Evolutionary conservation across 2,329 filamentous ascomycete species (phyloP).

Genomic region (Kalaharituber pfeilii): DNA sequence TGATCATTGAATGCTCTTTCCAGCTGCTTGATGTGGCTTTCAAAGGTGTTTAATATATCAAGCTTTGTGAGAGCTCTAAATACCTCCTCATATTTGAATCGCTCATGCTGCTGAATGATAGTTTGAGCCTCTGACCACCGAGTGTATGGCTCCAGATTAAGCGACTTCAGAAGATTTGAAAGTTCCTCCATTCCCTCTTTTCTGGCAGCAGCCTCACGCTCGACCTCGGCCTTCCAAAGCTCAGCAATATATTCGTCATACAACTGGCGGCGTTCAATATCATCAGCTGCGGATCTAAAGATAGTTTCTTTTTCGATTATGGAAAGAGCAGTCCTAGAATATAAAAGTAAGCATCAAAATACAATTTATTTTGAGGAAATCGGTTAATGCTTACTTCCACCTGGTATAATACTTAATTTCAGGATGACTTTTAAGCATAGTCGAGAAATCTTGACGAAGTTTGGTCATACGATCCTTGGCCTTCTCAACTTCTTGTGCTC

Average conservation of each 20-base stretch:
- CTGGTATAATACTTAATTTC: constrained; percentile 95
- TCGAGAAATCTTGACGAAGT: constrained; percentile 80
- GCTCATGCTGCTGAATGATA: constrained; percentile 58
- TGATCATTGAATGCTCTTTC: constrained; percentile 84
- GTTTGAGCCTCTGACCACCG: constrained; percentile 82
- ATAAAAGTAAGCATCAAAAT: constrained; percentile 3
- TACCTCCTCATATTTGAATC: constrained; percentile 64
- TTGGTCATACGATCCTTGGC: constrained; percentile 87
- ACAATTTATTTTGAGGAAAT: background rate
- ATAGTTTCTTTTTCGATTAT: constrained; percentile 92
- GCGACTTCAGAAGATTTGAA: constrained; percentile 54
- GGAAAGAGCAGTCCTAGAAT: constrained; percentile 51
- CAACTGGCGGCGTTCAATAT: constrained; percentile 69
- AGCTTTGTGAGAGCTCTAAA: constrained; percentile 72
- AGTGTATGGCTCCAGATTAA: constrained; percentile 82
- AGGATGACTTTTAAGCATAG: constrained; percentile 88
- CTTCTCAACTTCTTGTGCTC: constrained; percentile 81
- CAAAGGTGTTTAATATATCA: constrained; percentile 82
- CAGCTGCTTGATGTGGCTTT: constrained; percentile 82
- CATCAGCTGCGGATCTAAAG: constrained; percentile 77
- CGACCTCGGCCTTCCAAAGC: constrained; percentile 62
- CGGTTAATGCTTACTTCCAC: constrained; percentile 45
- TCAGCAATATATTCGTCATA: constrained; percentile 87
- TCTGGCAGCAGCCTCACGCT: constrained; percentile 53
- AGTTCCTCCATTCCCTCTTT: constrained; percentile 75